These are phyloP conservation scores for Catenaria anguillulae DNA, from an alignment of 371 early-diverging fungal species.

Conservation along the genomic window DNA sequence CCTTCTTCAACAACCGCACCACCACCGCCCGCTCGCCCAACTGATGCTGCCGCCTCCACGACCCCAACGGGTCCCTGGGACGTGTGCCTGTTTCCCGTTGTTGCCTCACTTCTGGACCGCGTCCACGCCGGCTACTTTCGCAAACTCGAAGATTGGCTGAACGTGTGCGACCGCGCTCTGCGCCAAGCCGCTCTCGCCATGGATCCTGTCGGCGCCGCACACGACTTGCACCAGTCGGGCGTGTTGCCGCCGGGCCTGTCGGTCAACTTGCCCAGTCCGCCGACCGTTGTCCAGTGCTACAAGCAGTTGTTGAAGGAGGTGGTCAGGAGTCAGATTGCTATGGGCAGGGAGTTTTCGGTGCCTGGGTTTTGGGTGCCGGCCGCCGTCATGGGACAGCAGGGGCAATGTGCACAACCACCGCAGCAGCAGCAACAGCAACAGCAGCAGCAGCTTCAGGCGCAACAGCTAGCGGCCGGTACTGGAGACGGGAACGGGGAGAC, in stretches of 20 bases:
- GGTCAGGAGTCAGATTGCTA: neutral
- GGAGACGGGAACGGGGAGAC: too few species aligned
- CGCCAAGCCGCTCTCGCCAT: neutral
- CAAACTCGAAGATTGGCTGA: neutral
- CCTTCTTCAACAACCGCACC: neutral
- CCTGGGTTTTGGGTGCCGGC: neutral
- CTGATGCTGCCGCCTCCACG: neutral
- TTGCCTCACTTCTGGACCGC: neutral
- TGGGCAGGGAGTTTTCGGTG: neutral
- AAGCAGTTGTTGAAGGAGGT: neutral
- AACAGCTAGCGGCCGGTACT: too few species aligned
- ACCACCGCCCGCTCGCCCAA: too few species aligned
- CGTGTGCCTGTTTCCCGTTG: neutral
- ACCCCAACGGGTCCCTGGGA: neutral
- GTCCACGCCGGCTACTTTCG: neutral
- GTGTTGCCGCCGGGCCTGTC: neutral
- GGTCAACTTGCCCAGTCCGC: neutral
- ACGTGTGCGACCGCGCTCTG: too few species aligned
- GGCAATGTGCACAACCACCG: too few species aligned
- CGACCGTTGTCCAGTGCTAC: neutral
- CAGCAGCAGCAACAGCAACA: too few species aligned
- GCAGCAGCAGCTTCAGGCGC: too few species aligned
- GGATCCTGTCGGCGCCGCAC: too few species aligned
- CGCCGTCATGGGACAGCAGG: too few species aligned
- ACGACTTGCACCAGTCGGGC: neutral